These are phyloP conservation scores for Elaeis oleifera DNA, from an alignment of 202 grass and related monocot species.

Conservation along the genomic window DNA sequence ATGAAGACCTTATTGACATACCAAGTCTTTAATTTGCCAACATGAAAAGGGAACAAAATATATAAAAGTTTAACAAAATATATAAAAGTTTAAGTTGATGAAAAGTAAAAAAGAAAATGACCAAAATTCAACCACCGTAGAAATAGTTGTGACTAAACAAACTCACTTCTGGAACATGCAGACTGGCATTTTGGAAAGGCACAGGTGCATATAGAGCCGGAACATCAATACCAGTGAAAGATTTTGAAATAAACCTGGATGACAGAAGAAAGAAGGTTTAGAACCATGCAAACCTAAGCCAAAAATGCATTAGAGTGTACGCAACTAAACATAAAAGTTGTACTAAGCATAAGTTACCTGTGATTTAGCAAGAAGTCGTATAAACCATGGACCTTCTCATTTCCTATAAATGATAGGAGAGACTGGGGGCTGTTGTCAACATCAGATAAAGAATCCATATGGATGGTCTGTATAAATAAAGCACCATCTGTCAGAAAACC, in stretches of 20 bases:
- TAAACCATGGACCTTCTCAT: constrained; percentile 67
- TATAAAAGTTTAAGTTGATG: no score
- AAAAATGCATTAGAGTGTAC: no score
- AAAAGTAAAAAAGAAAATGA: background rate
- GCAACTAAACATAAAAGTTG: no score
- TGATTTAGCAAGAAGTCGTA: constrained; percentile 85
- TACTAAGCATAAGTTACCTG: constrained; percentile 33
- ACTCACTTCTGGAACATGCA: constrained; percentile 59
- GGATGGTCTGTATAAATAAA: constrained; percentile 40
- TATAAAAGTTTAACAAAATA: no score
- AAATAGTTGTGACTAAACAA: constrained; percentile 1
- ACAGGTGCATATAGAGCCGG: constrained; percentile 60
- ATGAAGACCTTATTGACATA: no score
- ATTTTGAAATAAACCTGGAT: constrained; percentile 58
- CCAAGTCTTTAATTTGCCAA: no score
- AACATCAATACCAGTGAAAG: constrained; percentile 59
- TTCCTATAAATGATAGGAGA: constrained; percentile 62
- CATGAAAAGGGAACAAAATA: no score
- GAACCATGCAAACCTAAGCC: no score
- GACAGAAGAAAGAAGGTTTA: constrained; percentile 13
- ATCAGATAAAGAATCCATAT: constrained; percentile 58
- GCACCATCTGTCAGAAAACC: background rate
- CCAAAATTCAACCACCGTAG: background rate
- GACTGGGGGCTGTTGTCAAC: constrained; percentile 75
- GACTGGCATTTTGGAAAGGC: constrained; percentile 64